Base-by-base conservation (phyloP, 805 yeast genomes). In the Candida sphagnicola region DNA sequence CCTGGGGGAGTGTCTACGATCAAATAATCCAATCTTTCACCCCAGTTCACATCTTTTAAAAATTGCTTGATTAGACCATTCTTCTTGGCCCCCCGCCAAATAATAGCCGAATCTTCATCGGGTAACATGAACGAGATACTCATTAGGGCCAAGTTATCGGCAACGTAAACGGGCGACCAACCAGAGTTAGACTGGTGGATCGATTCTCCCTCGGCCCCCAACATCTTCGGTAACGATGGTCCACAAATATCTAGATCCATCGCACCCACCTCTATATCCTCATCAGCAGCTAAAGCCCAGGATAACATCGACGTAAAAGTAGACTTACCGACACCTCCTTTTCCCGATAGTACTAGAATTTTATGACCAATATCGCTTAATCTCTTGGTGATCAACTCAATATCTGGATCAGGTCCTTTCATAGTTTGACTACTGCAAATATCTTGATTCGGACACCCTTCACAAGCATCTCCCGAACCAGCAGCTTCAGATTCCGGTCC, bases 191-290 rank as follows among this genome's bases (percentile, higher is more conserved):
- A 87, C 42, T 87, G 81, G 61, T 93, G 98, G 2, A 93, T 74
- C 19, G 80, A 73, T 54, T 90, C 97, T 16, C 86, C 85, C 44
- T 78, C 82, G 5, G 95, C 90, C 2, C 99, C 98, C 43, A 93
- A 70, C 95, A 93, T 93, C 42, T 83, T 75, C 0, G 99, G 98
- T 48, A 93, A 69, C 2, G 97, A 89, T 0, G 99, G 99, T 0
- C 99, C 99, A 63, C 99, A 93, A 26, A 93, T 88, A 65, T 93
- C 99, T 40, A 93, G 66, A 61, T 93, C 99, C 93, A 93, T 86
- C 26, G 95, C 91, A 2, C 98, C 99, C 8, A 93, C 82, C 57
- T 93, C 98, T 18, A 83, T 55, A 28, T 78, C 82, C 40, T 78
- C 84, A 44, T 74, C 78, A 1, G 89, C 82, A 2, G 98, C 90